These are phyloP conservation scores for Prunus armeniaca DNA, from an alignment of 306 rosid genomes.

Conservation along the genomic window DNA sequence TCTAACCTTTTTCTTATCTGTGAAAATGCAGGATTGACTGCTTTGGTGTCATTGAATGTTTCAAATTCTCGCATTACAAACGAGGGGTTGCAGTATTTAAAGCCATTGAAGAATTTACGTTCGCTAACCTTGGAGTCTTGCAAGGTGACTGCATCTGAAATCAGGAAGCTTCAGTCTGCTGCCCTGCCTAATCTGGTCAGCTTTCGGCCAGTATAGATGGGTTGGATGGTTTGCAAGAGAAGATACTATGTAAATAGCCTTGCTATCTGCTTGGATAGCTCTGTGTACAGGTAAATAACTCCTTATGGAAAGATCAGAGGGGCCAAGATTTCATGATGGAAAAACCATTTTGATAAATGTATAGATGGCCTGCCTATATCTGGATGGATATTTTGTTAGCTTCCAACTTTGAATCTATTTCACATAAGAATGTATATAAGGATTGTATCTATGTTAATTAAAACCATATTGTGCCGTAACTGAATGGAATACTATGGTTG, in stretches of 20 bases:
- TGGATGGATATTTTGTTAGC: slow-evolving; percentile 20
- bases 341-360: slow-evolving; percentile 15
- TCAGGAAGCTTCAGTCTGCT: slow-evolving; percentile 55
- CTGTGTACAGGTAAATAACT: slow-evolving; percentile 33
- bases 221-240: neutral
- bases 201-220: slow-evolving; percentile 60
- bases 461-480: too few relatives aligned
- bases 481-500: too few relatives aligned
- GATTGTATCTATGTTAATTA: neutral
- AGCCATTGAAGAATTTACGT: slow-evolving; percentile 54
- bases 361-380: slow-evolving; percentile 1
- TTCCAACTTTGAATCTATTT: slow-evolving; percentile 6
- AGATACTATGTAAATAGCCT: neutral
- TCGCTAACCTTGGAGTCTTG: slow-evolving; percentile 69
- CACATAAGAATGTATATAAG: too few relatives aligned
- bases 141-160: slow-evolving; percentile 63
- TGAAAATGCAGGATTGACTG: slow-evolving; percentile 54
- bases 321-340: neutral
- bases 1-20: neutral
- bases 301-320: neutral
- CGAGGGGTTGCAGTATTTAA: slow-evolving; percentile 56
- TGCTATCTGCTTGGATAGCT: slow-evolving; percentile 17
- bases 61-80: slow-evolving; percentile 61
- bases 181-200: slow-evolving; percentile 63
- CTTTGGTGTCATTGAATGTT: slow-evolving; percentile 60